A percentile compares a stretch with the other conserved stretches of the same genome.
Conservation (phyloP, 345 rosid genomes). For the Pistacia vera region DNA sequence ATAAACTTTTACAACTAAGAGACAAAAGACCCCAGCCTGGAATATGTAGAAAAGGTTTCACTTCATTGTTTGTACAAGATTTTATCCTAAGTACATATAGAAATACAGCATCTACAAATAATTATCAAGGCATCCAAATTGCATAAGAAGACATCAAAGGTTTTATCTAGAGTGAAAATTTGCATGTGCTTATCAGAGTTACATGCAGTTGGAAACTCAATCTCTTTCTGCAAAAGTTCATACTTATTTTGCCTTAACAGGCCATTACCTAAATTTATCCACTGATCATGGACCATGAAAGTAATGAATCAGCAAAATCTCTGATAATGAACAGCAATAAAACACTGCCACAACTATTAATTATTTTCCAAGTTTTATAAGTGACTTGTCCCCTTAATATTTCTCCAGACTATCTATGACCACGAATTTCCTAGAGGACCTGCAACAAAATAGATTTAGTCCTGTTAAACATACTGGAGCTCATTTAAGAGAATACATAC, state of each 20-base stretch:
- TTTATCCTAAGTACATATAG: not conserved
- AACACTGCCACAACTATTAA: not conserved
- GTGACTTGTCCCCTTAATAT: not conserved
- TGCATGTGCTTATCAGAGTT: not conserved
- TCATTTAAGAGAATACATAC: constrained; percentile 35
- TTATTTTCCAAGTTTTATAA: not conserved
- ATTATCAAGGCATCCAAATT: not conserved
- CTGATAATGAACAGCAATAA: not conserved
- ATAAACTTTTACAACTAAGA: not conserved
- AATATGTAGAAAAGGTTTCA: not conserved
- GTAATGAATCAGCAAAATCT: not conserved
- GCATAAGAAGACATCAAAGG: not conserved
- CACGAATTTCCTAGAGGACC: not conserved
- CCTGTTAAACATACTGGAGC: not conserved
- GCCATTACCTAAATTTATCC: not conserved
- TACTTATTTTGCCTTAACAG: not conserved
- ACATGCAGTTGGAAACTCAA: not conserved
- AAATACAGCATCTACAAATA: not conserved
- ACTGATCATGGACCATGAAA: not conserved
- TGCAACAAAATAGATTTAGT: not conserved
- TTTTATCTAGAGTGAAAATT: constrained; percentile 1
- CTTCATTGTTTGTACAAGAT: not conserved
- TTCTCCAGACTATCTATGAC: not conserved
- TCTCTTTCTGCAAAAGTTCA: not conserved
- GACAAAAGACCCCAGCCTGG: not conserved